Percentiles rank a stretch among this genome's conserved stretches.
Evolutionary conservation across 2,329 filamentous ascomycete genomes (phyloP).

Genomic region (Talaromyces sp.): DNA sequence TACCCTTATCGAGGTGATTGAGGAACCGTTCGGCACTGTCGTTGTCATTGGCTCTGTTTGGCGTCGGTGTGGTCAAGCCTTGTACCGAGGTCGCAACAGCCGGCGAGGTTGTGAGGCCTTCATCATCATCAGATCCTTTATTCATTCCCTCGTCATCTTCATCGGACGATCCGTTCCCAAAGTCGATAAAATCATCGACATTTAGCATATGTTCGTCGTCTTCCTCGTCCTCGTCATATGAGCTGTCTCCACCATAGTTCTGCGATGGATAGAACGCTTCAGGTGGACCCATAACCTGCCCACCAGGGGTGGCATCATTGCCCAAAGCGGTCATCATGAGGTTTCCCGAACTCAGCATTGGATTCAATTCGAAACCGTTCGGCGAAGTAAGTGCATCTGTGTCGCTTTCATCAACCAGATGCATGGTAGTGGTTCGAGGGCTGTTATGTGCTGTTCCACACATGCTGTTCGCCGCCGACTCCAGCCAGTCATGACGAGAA

Average conservation of each 20-base stretch:
- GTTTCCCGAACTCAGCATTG: slow-evolving; percentile 64
- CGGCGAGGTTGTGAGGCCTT: slow-evolving; percentile 33
- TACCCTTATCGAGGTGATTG: slow-evolving; percentile 66
- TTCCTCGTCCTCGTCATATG: slow-evolving; percentile 60
- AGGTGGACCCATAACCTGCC: slow-evolving; percentile 67
- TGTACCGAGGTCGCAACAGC: slow-evolving; percentile 47
- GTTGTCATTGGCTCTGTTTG: slow-evolving; percentile 27
- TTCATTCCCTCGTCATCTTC: slow-evolving; percentile 56
- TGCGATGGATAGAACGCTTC: slow-evolving; percentile 73
- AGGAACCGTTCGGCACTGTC: slow-evolving; percentile 53
- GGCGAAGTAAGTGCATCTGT: slow-evolving; percentile 42
- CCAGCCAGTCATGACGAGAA: slow-evolving; percentile 46
- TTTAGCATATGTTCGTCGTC: slow-evolving; percentile 61
- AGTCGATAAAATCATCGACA: slow-evolving; percentile 70
- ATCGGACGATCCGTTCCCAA: slow-evolving; percentile 58
- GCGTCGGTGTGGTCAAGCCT: slow-evolving; percentile 33
- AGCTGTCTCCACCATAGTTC: slow-evolving; percentile 55
- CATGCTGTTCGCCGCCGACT: slow-evolving; percentile 41
- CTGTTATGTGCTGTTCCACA: slow-evolving; percentile 44
- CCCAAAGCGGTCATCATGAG: slow-evolving; percentile 74
- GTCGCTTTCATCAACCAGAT: slow-evolving; percentile 45
- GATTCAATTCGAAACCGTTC: slow-evolving; percentile 39
- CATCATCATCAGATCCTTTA: slow-evolving; percentile 47
- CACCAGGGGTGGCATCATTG: slow-evolving; percentile 48
- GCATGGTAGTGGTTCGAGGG: slow-evolving; percentile 38